Base-by-base conservation (phyloP, 305 asterid genomes). In the Withania somnifera region DNA sequence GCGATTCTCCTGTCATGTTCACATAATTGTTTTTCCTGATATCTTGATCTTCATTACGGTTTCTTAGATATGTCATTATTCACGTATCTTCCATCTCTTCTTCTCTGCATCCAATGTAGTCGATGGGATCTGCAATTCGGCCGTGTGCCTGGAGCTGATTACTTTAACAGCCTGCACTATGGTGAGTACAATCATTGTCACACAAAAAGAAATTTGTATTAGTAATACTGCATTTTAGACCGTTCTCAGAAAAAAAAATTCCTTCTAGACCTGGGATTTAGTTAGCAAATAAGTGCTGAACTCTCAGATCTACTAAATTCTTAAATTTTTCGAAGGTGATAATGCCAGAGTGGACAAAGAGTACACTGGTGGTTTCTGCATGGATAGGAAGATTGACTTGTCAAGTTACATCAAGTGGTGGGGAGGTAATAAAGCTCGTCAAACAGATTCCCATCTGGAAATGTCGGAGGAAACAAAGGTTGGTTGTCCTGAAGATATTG, bases 341-440 rank as follows among this genome's bases (percentile, higher is more conserved):
- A 94, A 93, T 66, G 85, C 83, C 79, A 82, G 90, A 81, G 83
- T 88, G 42, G 98, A 90, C 83, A 90, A 89, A 79, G 98, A 90
- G 26, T 92, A 84, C 84, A 84, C 87, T 20, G 91, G 91, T 73
- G 92, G 93, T 66, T 96, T 88, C 82, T 86, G 95, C 83, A 79
- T 86, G 45, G 98, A 91, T 75, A 87, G 97, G 87, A 96, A 96
- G 90, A 92, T 96, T 53, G 99, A 96, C 88, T 85, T 96, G 89
- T 88, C 99, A 73, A 91, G 87, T 90, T 91, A 92, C 88, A 93
- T 96, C 84, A 94, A 94, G 86, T 96, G 99, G 99, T 96, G 99
- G 99, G 96, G 94, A 34, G 84, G 88, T 53, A 91, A 86, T 84
- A 92, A 92, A 87, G 88, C 91, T 40, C 87, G 86, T 78, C 95